phyloP scores from a whole-genome alignment of 768 basidiomycete genomes.

The Suillus alpinus region DNA sequence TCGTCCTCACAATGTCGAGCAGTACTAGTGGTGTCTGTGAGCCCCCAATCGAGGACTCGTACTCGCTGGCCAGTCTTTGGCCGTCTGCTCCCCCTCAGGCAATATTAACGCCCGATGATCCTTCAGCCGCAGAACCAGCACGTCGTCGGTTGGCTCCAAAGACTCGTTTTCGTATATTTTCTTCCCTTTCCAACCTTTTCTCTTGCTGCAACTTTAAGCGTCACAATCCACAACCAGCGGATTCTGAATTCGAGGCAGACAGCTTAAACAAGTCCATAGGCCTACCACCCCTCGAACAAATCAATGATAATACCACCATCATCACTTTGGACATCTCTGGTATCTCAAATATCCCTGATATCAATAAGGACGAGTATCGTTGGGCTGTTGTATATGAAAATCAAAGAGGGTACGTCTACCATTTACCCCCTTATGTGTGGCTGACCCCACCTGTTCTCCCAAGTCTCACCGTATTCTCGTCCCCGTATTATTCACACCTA shows the following conservation, averaged over 20 bases:
- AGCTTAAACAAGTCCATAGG: conserved; percentile 1
- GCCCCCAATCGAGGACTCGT: not conserved
- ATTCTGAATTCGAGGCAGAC: not conserved
- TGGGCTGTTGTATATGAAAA: conserved; percentile 85
- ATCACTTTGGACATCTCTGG: conserved; percentile 32
- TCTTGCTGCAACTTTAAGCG: conserved; percentile 6
- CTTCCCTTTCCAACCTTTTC: conserved; percentile 34
- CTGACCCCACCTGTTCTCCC: conserved; percentile 25
- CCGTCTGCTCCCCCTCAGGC: conserved; percentile 36
- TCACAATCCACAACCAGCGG: conserved; percentile 7
- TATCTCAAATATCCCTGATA: conserved; percentile 23
- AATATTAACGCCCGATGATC: conserved; percentile 38
- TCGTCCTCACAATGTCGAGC: conserved; percentile 3
- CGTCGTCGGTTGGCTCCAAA: conserved; percentile 43
- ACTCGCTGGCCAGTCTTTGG: conserved; percentile 11
- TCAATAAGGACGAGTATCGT: conserved; percentile 52
- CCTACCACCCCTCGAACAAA: not conserved
- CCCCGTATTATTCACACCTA: conserved; percentile 65
- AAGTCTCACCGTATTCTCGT: conserved; percentile 64
- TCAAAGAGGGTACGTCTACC: conserved; percentile 63
- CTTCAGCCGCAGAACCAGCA: conserved; percentile 43
- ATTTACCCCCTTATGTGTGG: not conserved
- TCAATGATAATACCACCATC: conserved; percentile 12
- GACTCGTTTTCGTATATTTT: conserved; percentile 27
- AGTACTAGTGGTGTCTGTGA: not conserved